Evolutionary conservation across 768 basidiomycete genomes (phyloP).

Genomic region (Boletus vinaceobasis): DNA sequence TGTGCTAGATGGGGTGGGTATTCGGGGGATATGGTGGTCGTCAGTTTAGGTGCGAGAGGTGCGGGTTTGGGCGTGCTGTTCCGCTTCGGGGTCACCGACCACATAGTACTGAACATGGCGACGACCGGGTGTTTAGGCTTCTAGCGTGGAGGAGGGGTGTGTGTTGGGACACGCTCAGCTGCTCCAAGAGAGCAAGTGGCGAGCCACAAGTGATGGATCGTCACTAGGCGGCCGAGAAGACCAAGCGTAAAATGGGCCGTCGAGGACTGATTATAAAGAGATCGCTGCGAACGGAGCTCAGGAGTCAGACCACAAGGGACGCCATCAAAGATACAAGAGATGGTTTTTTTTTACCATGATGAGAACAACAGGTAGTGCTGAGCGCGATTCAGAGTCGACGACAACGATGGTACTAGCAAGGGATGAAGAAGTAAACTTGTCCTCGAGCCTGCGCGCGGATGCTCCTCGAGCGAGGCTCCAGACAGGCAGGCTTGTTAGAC

Average conservation of each 20-base stretch:
- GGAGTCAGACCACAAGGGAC: neutral
- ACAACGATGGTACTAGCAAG: neutral
- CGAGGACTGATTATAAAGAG: neutral
- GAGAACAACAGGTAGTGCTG: neutral
- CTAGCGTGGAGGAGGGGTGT: neutral
- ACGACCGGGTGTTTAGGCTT: neutral
- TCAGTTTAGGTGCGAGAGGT: slow-evolving; percentile 25
- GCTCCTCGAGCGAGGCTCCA: neutral
- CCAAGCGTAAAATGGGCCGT: neutral
- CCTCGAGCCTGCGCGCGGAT: too few relatives aligned
- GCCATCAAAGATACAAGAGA: neutral
- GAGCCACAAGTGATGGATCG: neutral
- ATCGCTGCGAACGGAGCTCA: neutral
- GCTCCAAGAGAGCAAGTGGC: neutral
- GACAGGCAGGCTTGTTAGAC: slow-evolving; percentile 12
- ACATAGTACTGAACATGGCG: slow-evolving; percentile 2
- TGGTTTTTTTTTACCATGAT: neutral
- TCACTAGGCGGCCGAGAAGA: neutral
- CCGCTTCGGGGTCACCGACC: slow-evolving; percentile 19
- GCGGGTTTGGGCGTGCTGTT: slow-evolving; percentile 12
- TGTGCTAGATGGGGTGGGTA: slow-evolving; percentile 2
- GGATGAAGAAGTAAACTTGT: neutral
- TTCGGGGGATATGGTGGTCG: slow-evolving; percentile 10
- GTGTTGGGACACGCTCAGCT: neutral
- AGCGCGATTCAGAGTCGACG: too few relatives aligned